A percentile compares a stretch with the other conserved stretches of the same genome.
Evolutionary conservation across 2,329 filamentous ascomycete species (phyloP).

Genomic region (Alternaria sp.): DNA sequence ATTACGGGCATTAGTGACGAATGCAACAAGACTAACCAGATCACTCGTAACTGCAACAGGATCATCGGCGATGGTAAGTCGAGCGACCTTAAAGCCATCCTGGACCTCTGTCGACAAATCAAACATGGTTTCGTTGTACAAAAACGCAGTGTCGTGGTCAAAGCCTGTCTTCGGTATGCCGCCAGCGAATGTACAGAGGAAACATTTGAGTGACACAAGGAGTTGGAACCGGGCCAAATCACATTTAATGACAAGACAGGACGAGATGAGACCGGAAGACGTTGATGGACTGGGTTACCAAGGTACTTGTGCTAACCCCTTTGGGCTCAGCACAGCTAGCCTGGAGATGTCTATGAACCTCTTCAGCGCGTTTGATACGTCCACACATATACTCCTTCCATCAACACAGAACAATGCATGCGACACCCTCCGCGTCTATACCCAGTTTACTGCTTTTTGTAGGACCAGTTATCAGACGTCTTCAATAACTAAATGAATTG

Average conservation of each 20-base stretch:
- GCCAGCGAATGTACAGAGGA: not conserved
- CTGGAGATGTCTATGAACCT: not conserved
- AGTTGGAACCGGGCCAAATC: not conserved
- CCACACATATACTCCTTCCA: not conserved
- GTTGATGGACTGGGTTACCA: constrained; percentile 13
- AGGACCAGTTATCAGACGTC: not conserved
- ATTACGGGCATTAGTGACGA: not conserved
- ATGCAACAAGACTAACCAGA: not conserved
- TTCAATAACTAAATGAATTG: not conserved
- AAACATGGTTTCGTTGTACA: not conserved
- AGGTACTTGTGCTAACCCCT: constrained; percentile 10
- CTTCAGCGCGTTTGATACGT: not conserved
- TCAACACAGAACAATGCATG: not conserved
- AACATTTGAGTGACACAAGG: not conserved
- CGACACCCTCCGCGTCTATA: not conserved
- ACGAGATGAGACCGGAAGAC: not conserved
- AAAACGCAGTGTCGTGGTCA: not conserved
- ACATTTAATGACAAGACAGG: not conserved
- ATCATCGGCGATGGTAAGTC: not conserved
- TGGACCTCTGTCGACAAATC: not conserved
- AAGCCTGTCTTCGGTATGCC: not conserved
- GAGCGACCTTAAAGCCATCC: not conserved
- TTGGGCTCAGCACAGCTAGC: not conserved
- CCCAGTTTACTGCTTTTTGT: not conserved
- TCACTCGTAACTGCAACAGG: not conserved